A percentile compares a stretch with the other conserved stretches of the same genome.
Evolutionary conservation across 768 basidiomycete genomes (phyloP).

Genomic region (Russula sp.): DNA sequence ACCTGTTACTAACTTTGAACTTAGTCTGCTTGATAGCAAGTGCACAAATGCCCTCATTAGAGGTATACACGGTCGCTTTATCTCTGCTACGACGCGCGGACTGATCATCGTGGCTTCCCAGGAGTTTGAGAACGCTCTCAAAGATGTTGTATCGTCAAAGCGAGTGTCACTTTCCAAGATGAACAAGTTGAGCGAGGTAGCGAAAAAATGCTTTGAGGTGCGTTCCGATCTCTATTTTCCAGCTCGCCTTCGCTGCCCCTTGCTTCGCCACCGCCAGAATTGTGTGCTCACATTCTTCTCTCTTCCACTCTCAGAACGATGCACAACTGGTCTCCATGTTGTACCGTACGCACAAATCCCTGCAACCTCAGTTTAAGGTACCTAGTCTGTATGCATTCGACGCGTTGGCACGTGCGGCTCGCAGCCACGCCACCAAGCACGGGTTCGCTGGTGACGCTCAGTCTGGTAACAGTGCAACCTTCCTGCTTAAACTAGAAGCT

Average conservation of each 20-base stretch:
- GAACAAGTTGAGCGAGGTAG: slow-evolving; percentile 64
- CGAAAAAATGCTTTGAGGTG: slow-evolving; percentile 75
- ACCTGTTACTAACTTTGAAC: not conserved
- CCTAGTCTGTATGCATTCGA: slow-evolving; percentile 92
- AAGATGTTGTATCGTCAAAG: slow-evolving; percentile 77
- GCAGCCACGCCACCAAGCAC: slow-evolving; percentile 59
- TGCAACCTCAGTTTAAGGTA: slow-evolving; percentile 64
- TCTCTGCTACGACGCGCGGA: not conserved
- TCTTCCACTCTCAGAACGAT: slow-evolving; percentile 54
- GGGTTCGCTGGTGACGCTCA: slow-evolving; percentile 49
- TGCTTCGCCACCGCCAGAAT: not conserved
- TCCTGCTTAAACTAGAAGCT: slow-evolving; percentile 85
- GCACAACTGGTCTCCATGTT: slow-evolving; percentile 83
- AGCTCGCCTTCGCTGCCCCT: slow-evolving; percentile 3
- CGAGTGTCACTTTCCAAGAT: slow-evolving; percentile 87
- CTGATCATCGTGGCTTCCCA: slow-evolving; percentile 30
- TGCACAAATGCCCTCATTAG: slow-evolving; percentile 25
- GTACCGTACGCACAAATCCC: slow-evolving; percentile 82
- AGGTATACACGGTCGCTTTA: slow-evolving; percentile 17
- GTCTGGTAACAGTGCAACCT: slow-evolving; percentile 71
- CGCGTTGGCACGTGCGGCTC: slow-evolving; percentile 82
- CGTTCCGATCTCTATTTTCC: slow-evolving; percentile 24
- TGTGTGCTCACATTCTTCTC: not conserved
- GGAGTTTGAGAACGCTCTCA: slow-evolving; percentile 77
- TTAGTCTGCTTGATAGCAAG: not conserved